These are phyloP conservation scores for Calonectria hongkongensis DNA, from an alignment of 2,329 filamentous ascomycete species.

Conservation along the genomic window DNA sequence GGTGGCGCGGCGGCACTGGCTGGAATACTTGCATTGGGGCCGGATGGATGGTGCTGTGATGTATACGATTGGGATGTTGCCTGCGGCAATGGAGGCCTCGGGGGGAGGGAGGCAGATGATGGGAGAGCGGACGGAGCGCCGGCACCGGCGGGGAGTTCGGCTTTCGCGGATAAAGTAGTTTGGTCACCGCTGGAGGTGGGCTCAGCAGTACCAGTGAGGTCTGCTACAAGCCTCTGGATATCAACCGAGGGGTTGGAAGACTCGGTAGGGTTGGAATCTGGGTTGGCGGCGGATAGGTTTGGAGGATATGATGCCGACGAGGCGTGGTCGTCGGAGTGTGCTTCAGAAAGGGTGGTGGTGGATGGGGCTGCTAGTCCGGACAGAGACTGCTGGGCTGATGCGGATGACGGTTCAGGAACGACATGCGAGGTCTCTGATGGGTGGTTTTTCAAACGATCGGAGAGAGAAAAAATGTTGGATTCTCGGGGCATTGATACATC, in stretches of 20 bases:
- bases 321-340: constrained; percentile 51
- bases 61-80: constrained; percentile 61
- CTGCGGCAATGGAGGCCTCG: constrained; percentile 66
- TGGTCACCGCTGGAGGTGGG: constrained; percentile 56
- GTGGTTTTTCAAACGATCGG: constrained; percentile 61
- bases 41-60: constrained; percentile 61
- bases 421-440: constrained; percentile 57
- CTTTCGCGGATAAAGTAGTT: constrained; percentile 51
- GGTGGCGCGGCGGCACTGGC: constrained; percentile 55
- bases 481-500: constrained; percentile 67
- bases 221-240: constrained; percentile 65
- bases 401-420: constrained; percentile 57
- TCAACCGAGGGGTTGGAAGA: constrained; percentile 59
- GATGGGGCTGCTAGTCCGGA: constrained; percentile 51
- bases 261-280: constrained; percentile 54
- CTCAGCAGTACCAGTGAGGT: constrained; percentile 62
- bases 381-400: constrained; percentile 52
- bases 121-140: constrained; percentile 60
- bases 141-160: constrained; percentile 54
- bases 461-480: constrained; percentile 65
- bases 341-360: constrained; percentile 55
- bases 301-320: constrained; percentile 48
- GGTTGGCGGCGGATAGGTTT: constrained; percentile 54
- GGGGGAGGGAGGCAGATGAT: constrained; percentile 66
- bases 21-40: constrained; percentile 57